Percentiles rank a stretch among this genome's conserved stretches.
Conservation (phyloP, 306 rosid genomes). For the Vicia villosa region DNA sequence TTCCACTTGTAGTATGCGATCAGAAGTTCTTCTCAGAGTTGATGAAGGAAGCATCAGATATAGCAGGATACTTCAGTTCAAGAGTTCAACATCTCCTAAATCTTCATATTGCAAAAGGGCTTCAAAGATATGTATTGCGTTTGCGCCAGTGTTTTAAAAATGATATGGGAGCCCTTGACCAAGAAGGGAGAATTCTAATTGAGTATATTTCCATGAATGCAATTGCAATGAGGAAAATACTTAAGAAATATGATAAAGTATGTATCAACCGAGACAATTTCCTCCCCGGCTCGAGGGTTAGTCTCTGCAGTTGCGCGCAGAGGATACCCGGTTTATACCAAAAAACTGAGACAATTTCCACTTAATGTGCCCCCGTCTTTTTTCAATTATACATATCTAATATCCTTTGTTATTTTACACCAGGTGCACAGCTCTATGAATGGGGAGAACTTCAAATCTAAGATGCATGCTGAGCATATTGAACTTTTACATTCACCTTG, state of each 20-base stretch:
- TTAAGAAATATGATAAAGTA: constrained; percentile 93
- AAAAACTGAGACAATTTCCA: neutral
- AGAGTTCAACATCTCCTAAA: constrained; percentile 79
- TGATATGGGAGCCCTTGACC: constrained; percentile 57
- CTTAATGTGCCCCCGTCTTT: neutral
- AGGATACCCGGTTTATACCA: too few relatives aligned
- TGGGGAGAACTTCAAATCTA: constrained; percentile 74
- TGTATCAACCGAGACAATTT: constrained; percentile 28
- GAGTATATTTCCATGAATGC: constrained; percentile 87
- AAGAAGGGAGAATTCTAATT: constrained; percentile 72
- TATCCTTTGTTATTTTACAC: constrained; percentile 27
- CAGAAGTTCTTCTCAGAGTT: constrained; percentile 74
- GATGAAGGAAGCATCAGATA: constrained; percentile 81
- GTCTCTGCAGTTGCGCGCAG: too few relatives aligned
- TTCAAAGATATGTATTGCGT: constrained; percentile 62
- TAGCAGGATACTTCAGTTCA: constrained; percentile 68
- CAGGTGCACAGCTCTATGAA: constrained; percentile 78
- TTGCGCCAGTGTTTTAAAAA: constrained; percentile 68
- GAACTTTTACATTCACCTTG: constrained; percentile 92
- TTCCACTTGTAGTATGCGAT: constrained; percentile 63
- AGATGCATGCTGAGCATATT: constrained; percentile 70
- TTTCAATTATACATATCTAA: constrained; percentile 19
- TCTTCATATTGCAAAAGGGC: constrained; percentile 75
- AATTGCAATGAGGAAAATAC: constrained; percentile 85
- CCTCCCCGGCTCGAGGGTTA: too few relatives aligned